Evolutionary conservation across 768 basidiomycete genomes (phyloP).

Genomic region (Phlebiopsis gigantea): DNA sequence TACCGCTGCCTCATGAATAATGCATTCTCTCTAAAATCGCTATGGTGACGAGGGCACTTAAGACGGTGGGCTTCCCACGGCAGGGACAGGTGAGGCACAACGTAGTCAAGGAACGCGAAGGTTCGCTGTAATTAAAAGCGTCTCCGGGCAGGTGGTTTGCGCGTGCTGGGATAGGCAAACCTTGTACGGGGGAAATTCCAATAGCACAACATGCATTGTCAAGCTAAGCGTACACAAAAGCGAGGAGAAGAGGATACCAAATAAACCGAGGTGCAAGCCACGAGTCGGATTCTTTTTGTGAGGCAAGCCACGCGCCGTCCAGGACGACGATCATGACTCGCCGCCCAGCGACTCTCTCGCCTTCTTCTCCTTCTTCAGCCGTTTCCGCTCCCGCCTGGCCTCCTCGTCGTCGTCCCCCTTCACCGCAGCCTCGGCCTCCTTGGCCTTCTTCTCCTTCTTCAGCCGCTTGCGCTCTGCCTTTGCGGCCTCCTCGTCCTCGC

Average conservation of each 20-base stretch:
- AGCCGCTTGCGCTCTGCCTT: conserved; percentile 26
- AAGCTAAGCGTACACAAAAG: conserved; percentile 3
- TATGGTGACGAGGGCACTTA: background rate
- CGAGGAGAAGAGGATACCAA: background rate
- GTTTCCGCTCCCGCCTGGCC: conserved; percentile 28
- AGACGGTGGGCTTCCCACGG: background rate
- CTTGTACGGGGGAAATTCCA: too few species aligned
- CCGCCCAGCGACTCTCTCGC: conserved; percentile 36
- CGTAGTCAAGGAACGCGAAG: background rate
- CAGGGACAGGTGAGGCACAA: background rate
- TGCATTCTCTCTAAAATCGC: background rate
- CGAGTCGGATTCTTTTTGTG: background rate
- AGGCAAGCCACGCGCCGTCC: background rate
- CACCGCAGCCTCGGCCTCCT: conserved; percentile 44
- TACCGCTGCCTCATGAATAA: too few species aligned
- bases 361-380: conserved; percentile 31
- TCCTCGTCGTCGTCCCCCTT: conserved; percentile 37
- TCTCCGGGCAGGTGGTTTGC: background rate
- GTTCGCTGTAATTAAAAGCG: background rate
- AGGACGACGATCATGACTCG: conserved; percentile 17
- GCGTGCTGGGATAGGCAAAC: too few species aligned
- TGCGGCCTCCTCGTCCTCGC: conserved; percentile 42
- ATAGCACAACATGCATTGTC: background rate
- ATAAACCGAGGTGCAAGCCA: background rate
- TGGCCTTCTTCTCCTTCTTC: conserved; percentile 30